These are phyloP conservation scores for Cercospora brassicicola DNA, from an alignment of 2,329 filamentous ascomycete species.

Conservation along the genomic window DNA sequence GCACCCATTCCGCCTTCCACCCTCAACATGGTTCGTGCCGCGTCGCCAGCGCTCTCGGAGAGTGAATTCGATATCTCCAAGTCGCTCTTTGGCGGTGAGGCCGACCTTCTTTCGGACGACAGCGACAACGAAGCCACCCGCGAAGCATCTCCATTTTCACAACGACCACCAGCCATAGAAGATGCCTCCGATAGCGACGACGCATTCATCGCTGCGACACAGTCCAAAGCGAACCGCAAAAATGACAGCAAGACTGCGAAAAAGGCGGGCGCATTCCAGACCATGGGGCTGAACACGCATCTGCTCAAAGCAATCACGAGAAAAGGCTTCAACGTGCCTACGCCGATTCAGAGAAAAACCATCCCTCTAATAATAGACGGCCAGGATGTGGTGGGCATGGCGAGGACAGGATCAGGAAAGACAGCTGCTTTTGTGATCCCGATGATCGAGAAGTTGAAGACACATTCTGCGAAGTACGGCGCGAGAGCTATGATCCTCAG, in stretches of 20 bases:
- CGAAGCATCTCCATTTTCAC: neutral
- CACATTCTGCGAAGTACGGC: constrained; percentile 83
- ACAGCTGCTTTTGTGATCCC: constrained; percentile 97
- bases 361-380: constrained; percentile 87
- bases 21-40: constrained; percentile 50
- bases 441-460: constrained; percentile 91
- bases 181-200: constrained; percentile 62
- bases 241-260: constrained; percentile 79
- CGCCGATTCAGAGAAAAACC: constrained; percentile 94
- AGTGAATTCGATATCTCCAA: constrained; percentile 87
- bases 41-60: constrained; percentile 82
- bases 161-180: constrained; percentile 20
- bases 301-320: constrained; percentile 86
- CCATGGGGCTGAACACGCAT: constrained; percentile 82
- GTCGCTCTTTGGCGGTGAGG: constrained; percentile 58
- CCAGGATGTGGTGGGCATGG: constrained; percentile 98
- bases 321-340: constrained; percentile 95
- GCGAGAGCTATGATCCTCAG: constrained; percentile 84
- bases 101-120: constrained; percentile 24
- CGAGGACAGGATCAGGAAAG: constrained; percentile 96
- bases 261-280: constrained; percentile 95
- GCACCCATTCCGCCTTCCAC: neutral
- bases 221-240: constrained; percentile 86
- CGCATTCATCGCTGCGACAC: constrained; percentile 84
- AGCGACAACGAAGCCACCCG: constrained; percentile 1